Evolutionary conservation across 768 basidiomycete species (phyloP).

Genomic region (Tylopilus sp.): DNA sequence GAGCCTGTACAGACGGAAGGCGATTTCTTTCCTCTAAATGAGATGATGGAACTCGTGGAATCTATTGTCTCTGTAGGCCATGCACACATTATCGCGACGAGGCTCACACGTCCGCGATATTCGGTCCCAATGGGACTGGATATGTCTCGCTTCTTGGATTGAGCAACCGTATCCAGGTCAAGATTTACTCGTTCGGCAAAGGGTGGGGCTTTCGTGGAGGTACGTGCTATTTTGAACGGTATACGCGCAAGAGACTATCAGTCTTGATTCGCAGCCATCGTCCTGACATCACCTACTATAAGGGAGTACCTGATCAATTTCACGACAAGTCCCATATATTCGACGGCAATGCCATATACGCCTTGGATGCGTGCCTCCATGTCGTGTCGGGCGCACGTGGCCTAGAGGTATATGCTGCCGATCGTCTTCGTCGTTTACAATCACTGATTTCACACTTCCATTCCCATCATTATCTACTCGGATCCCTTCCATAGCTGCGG

Average conservation of each 20-base stretch:
- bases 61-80: conserved; percentile 33
- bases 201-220: conserved; percentile 21
- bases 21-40: conserved; percentile 44
- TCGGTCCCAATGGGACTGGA: conserved; percentile 46
- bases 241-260: not conserved
- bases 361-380: conserved; percentile 41
- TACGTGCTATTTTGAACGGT: not conserved
- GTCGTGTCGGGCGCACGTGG: conserved; percentile 13
- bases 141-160: conserved; percentile 40
- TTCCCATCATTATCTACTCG: not conserved
- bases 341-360: conserved; percentile 23
- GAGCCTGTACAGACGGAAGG: conserved; percentile 63
- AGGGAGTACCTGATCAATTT: conserved; percentile 22
- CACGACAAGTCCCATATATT: conserved; percentile 16
- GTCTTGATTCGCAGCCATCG: conserved; percentile 8
- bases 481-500: conserved; percentile 13
- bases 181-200: conserved; percentile 56
- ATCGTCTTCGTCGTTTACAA: not conserved
- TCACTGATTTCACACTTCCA: not conserved
- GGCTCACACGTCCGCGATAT: conserved; percentile 55
- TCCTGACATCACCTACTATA: conserved; percentile 16
- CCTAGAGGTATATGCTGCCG: conserved; percentile 16
- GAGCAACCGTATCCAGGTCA: conserved; percentile 39
- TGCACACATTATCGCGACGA: conserved; percentile 53
- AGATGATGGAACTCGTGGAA: conserved; percentile 40